Conservation (phyloP, 1,284 basidiomycete species). For the Trichosporon asahii region DNA sequence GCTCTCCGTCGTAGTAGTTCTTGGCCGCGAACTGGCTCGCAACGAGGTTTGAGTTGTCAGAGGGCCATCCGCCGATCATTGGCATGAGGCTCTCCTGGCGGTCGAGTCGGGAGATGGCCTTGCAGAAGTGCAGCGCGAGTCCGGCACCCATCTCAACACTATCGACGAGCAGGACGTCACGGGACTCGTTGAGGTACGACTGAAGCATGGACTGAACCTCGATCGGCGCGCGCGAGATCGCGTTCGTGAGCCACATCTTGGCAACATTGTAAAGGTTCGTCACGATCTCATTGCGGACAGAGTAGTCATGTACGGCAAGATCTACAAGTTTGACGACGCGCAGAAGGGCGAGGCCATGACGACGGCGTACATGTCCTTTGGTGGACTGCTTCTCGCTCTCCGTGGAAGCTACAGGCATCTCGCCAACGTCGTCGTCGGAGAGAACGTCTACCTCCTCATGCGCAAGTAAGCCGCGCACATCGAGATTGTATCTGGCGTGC, state of each 20-base stretch:
- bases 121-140: slow-evolving; percentile 77
- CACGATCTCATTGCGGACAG: slow-evolving; percentile 78
- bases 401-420: slow-evolving; percentile 91
- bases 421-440: slow-evolving; percentile 87
- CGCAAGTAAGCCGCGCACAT: slow-evolving; percentile 59
- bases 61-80: slow-evolving; percentile 49
- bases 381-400: slow-evolving; percentile 92
- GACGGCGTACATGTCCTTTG: slow-evolving; percentile 93
- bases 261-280: slow-evolving; percentile 69
- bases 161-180: slow-evolving; percentile 64
- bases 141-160: slow-evolving; percentile 84
- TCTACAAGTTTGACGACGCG: slow-evolving; percentile 90
- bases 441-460: slow-evolving; percentile 86
- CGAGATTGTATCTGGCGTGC: neutral
- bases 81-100: slow-evolving; percentile 61
- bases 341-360: slow-evolving; percentile 59
- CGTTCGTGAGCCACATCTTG: slow-evolving; percentile 77
- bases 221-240: slow-evolving; percentile 80
- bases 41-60: slow-evolving; percentile 71
- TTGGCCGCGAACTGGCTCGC: slow-evolving; percentile 79
- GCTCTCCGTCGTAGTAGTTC: slow-evolving; percentile 80
- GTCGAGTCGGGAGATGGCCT: slow-evolving; percentile 71
- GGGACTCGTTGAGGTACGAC: slow-evolving; percentile 77
- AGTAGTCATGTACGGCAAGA: slow-evolving; percentile 95
- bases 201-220: slow-evolving; percentile 86